Evolutionary conservation across 2,329 filamentous ascomycete genomes (phyloP).

Genomic region (Arachnopeziza araneosa): DNA sequence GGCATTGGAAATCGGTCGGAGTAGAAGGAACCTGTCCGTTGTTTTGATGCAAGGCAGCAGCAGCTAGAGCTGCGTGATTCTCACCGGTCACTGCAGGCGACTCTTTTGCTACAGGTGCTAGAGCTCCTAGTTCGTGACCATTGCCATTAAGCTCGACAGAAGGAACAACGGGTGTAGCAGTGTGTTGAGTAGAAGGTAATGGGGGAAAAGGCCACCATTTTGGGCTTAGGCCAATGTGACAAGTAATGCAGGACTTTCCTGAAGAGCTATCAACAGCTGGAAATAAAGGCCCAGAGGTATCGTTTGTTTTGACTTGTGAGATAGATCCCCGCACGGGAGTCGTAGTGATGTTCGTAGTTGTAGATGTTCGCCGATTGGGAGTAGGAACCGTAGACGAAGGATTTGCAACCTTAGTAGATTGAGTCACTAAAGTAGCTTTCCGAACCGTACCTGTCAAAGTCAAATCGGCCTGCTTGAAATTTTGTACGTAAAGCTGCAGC

Average conservation of each 20-base stretch:
- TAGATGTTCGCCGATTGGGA: conserved; percentile 47
- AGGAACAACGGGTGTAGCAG: background rate
- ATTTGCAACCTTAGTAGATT: conserved; percentile 31
- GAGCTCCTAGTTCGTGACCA: conserved; percentile 10
- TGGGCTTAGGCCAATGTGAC: conserved; percentile 65
- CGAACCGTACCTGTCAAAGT: conserved; percentile 86
- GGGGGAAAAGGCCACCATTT: conserved; percentile 54
- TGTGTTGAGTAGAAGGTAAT: conserved; percentile 1
- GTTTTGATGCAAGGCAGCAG: conserved; percentile 29
- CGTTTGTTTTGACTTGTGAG: conserved; percentile 26
- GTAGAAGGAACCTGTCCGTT: conserved; percentile 10
- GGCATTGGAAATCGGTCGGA: conserved; percentile 60
- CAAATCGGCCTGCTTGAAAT: conserved; percentile 92
- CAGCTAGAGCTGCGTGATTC: conserved; percentile 28
- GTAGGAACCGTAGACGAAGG: conserved; percentile 24
- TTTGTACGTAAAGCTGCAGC: conserved; percentile 79
- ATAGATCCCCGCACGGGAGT: conserved; percentile 20
- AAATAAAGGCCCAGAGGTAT: conserved; percentile 3
- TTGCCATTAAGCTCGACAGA: background rate
- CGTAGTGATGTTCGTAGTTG: conserved; percentile 32
- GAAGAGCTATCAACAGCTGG: conserved; percentile 1
- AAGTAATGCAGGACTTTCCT: conserved; percentile 57
- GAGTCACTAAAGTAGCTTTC: conserved; percentile 64
- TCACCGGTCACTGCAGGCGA: conserved; percentile 10
- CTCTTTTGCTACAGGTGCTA: conserved; percentile 5